phyloP scores from a whole-genome alignment of 2,329 filamentous ascomycete species.

The Ceratocystis cacaofunesta region DNA sequence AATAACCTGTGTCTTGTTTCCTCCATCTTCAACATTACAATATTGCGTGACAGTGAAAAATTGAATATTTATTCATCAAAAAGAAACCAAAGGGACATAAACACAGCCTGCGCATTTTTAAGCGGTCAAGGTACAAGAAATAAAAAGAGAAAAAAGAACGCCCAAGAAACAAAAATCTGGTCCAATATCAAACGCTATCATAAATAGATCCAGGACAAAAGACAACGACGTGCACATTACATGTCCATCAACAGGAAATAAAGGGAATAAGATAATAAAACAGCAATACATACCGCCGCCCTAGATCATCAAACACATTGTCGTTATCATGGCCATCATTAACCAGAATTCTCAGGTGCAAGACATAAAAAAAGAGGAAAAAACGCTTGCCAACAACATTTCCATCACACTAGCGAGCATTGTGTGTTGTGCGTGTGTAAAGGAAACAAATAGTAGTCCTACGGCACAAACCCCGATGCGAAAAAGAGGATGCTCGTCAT shows the following conservation, averaged over 20 bases:
- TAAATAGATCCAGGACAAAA: background rate
- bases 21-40: background rate
- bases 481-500: too few species aligned
- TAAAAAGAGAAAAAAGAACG: background rate
- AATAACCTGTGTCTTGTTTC: too few species aligned
- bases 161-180: conserved; percentile 2
- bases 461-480: too few species aligned
- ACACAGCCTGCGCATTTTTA: conserved; percentile 5
- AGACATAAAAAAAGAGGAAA: background rate
- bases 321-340: conserved; percentile 1
- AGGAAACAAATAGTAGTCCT: too few species aligned
- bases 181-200: background rate
- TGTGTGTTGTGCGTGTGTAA: too few species aligned
- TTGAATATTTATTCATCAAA: background rate
- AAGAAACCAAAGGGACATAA: conserved; percentile 1
- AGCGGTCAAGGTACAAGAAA: background rate
- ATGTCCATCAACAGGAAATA: background rate
- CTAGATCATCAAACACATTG: conserved; percentile 1
- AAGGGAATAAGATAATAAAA: background rate
- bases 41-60: background rate
- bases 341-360: background rate
- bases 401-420: background rate
- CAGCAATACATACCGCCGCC: background rate
- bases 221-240: background rate
- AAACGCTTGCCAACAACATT: background rate